A percentile compares a stretch with the other conserved stretches of the same genome.
Conservation (phyloP, 805 yeast genomes). For the Pichia pseudocactophila region DNA sequence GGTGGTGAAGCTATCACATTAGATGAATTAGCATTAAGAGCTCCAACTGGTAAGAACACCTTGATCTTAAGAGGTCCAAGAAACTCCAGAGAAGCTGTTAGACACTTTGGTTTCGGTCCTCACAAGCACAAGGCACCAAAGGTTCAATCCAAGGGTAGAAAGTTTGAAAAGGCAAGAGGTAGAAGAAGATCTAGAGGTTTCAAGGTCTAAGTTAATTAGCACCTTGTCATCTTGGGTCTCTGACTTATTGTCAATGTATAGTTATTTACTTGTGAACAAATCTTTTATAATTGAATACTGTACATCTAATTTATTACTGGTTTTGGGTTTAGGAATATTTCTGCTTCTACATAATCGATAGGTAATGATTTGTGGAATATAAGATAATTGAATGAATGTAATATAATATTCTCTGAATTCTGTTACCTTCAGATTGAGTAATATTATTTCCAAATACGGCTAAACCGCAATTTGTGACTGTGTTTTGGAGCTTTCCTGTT, state of each 20-base stretch:
- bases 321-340: too few species aligned
- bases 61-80: conserved; percentile 98
- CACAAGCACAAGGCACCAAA: conserved; percentile 99
- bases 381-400: too few species aligned
- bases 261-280: not conserved
- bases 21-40: conserved; percentile 97
- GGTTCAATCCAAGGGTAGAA: conserved; percentile 95
- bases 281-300: not conserved
- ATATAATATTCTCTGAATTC: too few species aligned
- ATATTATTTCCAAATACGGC: not conserved
- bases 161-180: conserved; percentile 99
- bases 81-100: conserved; percentile 97
- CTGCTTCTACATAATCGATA: too few species aligned
- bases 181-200: conserved; percentile 98
- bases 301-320: not conserved
- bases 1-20: conserved; percentile 99
- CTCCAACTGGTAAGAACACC: conserved; percentile 99
- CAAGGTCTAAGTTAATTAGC: conserved; percentile 75
- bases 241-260: conserved; percentile 1
- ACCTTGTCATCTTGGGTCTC: not conserved
- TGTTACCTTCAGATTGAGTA: not conserved
- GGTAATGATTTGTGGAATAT: too few species aligned
- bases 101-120: conserved; percentile 99
- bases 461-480: conserved; percentile 9
- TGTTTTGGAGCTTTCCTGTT: not conserved